Conservation (phyloP, 2,329 filamentous ascomycete genomes). For the Mariannaea elegans region DNA sequence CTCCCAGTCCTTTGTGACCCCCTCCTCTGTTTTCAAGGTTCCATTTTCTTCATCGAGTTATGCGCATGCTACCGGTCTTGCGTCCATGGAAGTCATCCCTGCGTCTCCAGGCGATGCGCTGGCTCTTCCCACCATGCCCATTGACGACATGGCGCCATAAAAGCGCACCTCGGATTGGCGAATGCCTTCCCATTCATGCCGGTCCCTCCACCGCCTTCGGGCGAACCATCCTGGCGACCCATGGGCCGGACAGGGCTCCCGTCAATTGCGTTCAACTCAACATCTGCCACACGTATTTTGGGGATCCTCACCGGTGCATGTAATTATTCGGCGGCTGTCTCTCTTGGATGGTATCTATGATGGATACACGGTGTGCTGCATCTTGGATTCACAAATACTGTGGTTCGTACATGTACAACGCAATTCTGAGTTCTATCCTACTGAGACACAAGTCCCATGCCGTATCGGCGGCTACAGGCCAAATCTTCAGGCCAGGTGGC, state of each 20-base stretch:
- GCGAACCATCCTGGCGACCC: conserved; percentile 28
- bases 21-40: conserved; percentile 11
- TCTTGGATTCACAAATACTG: conserved; percentile 28
- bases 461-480: conserved; percentile 23
- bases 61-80: conserved; percentile 19
- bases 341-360: conserved; percentile 11
- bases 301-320: conserved; percentile 32
- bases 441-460: conserved; percentile 34
- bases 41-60: conserved; percentile 19
- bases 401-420: conserved; percentile 19
- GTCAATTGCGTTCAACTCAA: conserved; percentile 6
- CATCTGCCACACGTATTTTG: conserved; percentile 21
- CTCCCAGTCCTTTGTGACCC: conserved; percentile 5
- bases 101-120: conserved; percentile 31
- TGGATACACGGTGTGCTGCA: conserved; percentile 29
- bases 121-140: conserved; percentile 19
- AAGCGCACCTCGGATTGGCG: conserved; percentile 24
- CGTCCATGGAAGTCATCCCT: conserved; percentile 27
- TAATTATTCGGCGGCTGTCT: conserved; percentile 12
- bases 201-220: conserved; percentile 27
- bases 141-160: conserved; percentile 36
- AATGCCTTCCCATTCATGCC: conserved; percentile 18
- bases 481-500: conserved; percentile 15
- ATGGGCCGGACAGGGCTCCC: conserved; percentile 18
- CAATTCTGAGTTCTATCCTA: conserved; percentile 26